A percentile compares a stretch with the other conserved stretches of the same genome.
Conservation (phyloP, 169 alveolate species). For the Plasmodium malariae region DNA sequence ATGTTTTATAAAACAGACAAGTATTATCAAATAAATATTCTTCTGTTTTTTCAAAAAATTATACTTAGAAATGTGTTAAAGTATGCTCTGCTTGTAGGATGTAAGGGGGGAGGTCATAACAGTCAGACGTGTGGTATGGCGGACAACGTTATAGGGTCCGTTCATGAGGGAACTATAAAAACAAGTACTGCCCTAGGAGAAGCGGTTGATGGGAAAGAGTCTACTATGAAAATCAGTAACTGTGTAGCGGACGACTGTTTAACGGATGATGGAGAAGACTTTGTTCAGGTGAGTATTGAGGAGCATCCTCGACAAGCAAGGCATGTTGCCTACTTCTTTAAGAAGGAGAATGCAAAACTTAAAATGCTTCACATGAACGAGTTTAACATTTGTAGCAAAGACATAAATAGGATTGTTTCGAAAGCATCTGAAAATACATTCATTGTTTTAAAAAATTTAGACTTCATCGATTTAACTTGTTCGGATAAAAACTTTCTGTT, state of each 20-base stretch:
- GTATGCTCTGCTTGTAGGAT: not conserved
- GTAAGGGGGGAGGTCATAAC: not conserved
- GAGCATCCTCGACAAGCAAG: not conserved
- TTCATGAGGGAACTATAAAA: no score
- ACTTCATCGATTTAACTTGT: constrained; percentile 19
- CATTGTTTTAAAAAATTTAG: constrained; percentile 22
- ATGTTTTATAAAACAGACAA: constrained; percentile 7
- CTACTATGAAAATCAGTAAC: no score
- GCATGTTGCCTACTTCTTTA: constrained; percentile 17
- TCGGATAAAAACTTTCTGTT: not conserved
- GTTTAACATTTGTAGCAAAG: constrained; percentile 1
- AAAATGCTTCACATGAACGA: constrained; percentile 24
- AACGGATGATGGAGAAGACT: no score
- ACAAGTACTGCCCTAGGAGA: no score
- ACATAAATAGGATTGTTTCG: not conserved
- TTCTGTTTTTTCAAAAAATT: constrained; percentile 23
- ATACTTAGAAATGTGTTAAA: constrained; percentile 19
- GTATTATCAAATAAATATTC: constrained; percentile 24
- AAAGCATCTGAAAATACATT: constrained; percentile 27
- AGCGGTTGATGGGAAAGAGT: no score
- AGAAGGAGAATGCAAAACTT: constrained; percentile 18
- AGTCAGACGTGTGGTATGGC: not conserved
- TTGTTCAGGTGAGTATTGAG: not conserved
- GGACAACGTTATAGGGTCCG: no score
- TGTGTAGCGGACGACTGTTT: no score